Evolutionary conservation across 805 yeast genomes (phyloP).

Genomic region (Candida verbasci): DNA sequence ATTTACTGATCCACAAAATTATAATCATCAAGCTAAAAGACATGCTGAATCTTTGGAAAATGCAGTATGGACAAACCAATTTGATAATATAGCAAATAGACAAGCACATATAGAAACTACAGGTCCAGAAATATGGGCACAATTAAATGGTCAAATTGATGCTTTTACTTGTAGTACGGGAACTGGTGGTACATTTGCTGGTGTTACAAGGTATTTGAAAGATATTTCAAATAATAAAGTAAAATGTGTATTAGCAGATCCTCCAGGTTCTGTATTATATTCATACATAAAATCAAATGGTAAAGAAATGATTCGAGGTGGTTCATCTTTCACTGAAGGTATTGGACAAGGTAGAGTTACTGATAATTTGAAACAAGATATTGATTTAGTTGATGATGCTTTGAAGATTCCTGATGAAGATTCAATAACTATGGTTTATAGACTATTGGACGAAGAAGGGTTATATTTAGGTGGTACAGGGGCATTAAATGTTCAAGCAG

Average conservation of each 20-base stretch:
- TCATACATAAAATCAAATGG: constrained; percentile 73
- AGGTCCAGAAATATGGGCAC: constrained; percentile 91
- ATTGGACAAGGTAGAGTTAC: constrained; percentile 95
- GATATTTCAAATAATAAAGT: constrained; percentile 58
- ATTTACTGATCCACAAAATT: constrained; percentile 74
- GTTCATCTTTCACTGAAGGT: constrained; percentile 91
- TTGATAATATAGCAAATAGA: constrained; percentile 83
- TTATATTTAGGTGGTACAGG: constrained; percentile 87
- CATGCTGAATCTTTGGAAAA: constrained; percentile 74
- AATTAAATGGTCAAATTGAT: constrained; percentile 69
- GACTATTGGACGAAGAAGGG: constrained; percentile 85
- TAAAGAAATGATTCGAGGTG: constrained; percentile 61
- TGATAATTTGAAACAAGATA: constrained; percentile 69
- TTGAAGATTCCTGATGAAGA: constrained; percentile 72
- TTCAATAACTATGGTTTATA: constrained; percentile 78
- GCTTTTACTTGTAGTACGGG: constrained; percentile 91
- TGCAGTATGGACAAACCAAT: constrained; percentile 92
- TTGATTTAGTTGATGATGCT: constrained; percentile 76
- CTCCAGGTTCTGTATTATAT: constrained; percentile 87
- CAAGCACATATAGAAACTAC: constrained; percentile 87
- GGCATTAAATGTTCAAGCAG: constrained; percentile 88
- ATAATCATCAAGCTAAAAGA: constrained; percentile 80
- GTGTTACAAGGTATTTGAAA: constrained; percentile 75
- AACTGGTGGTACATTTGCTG: constrained; percentile 91
- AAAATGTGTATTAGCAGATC: constrained; percentile 77